Percentiles rank a stretch among this genome's conserved stretches.
Evolutionary conservation across 2,329 filamentous ascomycete genomes (phyloP).

Genomic region (Hymenoscyphus scutula): DNA sequence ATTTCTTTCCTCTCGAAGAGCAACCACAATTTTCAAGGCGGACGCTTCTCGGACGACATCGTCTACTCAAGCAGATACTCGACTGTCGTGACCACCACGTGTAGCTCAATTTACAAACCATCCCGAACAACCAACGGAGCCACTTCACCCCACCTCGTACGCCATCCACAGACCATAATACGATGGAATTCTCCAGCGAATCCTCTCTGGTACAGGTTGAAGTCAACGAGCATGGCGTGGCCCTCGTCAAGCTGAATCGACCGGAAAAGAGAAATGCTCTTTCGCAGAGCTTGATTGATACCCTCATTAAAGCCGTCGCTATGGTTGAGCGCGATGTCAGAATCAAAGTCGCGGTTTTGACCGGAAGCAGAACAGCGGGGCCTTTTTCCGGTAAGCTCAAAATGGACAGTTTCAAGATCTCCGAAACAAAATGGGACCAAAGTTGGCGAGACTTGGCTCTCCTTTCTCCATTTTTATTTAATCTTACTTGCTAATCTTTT

Average conservation of each 20-base stretch:
- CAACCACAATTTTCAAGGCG: no score
- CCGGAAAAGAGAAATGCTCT: conserved; percentile 59
- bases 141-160: no score
- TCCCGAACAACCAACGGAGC: no score
- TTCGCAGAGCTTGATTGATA: conserved; percentile 38
- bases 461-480: not conserved
- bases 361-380: conserved; percentile 36
- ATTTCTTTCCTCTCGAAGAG: no score
- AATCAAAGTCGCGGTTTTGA: conserved; percentile 53
- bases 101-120: no score
- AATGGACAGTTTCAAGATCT: not conserved
- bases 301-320: conserved; percentile 20
- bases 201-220: conserved; percentile 29
- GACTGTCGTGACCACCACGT: no score
- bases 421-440: not conserved
- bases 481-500: not conserved
- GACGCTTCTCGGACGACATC: no score
- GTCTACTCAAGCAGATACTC: no score
- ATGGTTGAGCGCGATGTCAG: conserved; percentile 51
- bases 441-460: no score
- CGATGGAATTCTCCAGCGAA: conserved; percentile 20
- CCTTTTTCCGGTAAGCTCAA: conserved; percentile 20
- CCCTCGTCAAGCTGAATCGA: conserved; percentile 51
- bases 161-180: not conserved
- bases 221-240: conserved; percentile 39